Evolutionary conservation across 371 early-diverging fungal genomes (phyloP).

Genomic region (Circinella umbellata): DNA sequence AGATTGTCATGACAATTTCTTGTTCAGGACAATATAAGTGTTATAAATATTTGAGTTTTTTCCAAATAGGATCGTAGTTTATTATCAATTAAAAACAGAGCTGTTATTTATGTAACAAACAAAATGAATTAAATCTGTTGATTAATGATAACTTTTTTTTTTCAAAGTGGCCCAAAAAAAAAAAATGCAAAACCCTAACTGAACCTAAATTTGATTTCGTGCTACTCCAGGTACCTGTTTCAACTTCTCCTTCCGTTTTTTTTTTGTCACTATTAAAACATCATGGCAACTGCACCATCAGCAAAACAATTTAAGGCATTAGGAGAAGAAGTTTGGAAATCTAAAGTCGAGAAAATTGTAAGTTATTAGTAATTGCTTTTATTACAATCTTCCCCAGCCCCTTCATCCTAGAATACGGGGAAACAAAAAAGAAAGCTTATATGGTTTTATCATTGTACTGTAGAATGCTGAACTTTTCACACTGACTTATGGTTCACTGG

Average conservation of each 20-base stretch:
- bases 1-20: too few relatives aligned
- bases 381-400: not conserved
- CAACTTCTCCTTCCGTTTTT: not conserved
- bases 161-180: not conserved
- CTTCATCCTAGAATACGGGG: too few relatives aligned
- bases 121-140: too few relatives aligned
- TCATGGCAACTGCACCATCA: conserved; percentile 42
- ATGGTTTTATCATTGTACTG: too few relatives aligned
- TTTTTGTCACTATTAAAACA: not conserved
- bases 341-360: conserved; percentile 92
- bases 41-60: too few relatives aligned
- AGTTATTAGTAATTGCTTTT: conserved; percentile 24
- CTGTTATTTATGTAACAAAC: too few relatives aligned
- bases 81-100: too few relatives aligned
- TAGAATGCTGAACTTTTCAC: conserved; percentile 96
- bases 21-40: too few relatives aligned
- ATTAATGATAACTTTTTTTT: too few relatives aligned
- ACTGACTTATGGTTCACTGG: conserved; percentile 96
- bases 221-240: too few relatives aligned
- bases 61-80: too few relatives aligned
- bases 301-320: conserved; percentile 76
- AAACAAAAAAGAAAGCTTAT: too few relatives aligned
- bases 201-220: not conserved
- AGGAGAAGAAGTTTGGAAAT: conserved; percentile 96
- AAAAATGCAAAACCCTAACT: not conserved